A percentile compares a stretch with the other conserved stretches of the same genome.
These are phyloP conservation scores for Naganishia friedmannii DNA, from an alignment of 768 basidiomycete genomes.

Conservation along the genomic window DNA sequence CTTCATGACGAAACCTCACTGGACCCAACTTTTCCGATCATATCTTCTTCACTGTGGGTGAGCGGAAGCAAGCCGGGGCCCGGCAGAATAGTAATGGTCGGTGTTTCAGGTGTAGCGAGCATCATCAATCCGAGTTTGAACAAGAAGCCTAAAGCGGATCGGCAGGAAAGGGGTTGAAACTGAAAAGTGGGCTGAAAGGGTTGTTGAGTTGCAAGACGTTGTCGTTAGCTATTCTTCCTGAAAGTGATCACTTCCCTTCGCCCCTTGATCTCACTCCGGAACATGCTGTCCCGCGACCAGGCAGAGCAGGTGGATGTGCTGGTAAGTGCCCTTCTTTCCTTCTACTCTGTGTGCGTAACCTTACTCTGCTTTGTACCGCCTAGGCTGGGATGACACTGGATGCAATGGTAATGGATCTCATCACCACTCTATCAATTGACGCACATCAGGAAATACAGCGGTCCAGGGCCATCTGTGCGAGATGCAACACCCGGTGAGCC, in stretches of 20 bases:
- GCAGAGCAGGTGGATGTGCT: constrained; percentile 12
- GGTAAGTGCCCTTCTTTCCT: neutral
- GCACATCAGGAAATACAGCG: constrained; percentile 25
- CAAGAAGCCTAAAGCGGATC: neutral
- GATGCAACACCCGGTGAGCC: constrained; percentile 17
- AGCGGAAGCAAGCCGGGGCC: neutral
- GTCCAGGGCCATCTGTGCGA: constrained; percentile 7
- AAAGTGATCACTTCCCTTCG: no score
- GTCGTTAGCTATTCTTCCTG: no score
- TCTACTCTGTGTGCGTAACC: neutral
- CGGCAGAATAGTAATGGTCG: neutral
- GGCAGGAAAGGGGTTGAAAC: neutral
- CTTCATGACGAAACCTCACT: neutral
- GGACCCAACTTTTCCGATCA: constrained; percentile 1
- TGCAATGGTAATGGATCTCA: constrained; percentile 21
- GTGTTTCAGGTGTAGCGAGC: neutral
- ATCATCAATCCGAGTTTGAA: constrained; percentile 6
- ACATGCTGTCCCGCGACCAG: constrained; percentile 14
- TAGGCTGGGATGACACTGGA: constrained; percentile 20
- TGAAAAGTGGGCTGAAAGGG: neutral
- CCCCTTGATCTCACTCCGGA: neutral
- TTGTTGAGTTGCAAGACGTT: no score
- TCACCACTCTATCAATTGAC: constrained; percentile 15
- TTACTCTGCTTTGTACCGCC: neutral
- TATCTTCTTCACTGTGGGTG: no score